Percentiles rank a stretch among this genome's conserved stretches.
phyloP scores from a whole-genome alignment of 345 rosid species.

The Abelmoschus esculentus region DNA sequence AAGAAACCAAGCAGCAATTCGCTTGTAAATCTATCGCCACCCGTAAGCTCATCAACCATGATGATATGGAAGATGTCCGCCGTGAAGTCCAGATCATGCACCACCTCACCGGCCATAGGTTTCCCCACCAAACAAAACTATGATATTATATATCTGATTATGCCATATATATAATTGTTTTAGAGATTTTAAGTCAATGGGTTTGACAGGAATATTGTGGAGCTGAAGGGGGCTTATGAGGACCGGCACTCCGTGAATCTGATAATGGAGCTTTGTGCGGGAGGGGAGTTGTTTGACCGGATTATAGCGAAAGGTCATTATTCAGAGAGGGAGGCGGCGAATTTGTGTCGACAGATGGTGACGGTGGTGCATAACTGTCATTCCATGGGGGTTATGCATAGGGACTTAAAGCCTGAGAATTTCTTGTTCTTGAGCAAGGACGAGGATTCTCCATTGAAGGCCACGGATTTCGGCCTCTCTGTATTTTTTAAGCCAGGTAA shows the following conservation, averaged over 20 bases:
- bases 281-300: constrained; percentile 93
- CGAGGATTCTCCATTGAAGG: constrained; percentile 83
- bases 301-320: constrained; percentile 85
- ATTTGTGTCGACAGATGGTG: constrained; percentile 77
- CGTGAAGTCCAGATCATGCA: constrained; percentile 99
- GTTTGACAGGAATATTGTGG: constrained; percentile 64
- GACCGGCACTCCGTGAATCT: constrained; percentile 74
- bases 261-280: constrained; percentile 86
- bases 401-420: constrained; percentile 93
- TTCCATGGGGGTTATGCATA: constrained; percentile 90
- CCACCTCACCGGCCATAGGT: constrained; percentile 92
- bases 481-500: constrained; percentile 37
- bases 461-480: constrained; percentile 83
- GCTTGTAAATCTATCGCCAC: constrained; percentile 92
- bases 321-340: constrained; percentile 84
- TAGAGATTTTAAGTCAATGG: not conserved
- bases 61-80: constrained; percentile 82
- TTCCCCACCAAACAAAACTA: not conserved
- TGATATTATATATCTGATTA: not conserved
- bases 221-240: constrained; percentile 85
- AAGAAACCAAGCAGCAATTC: constrained; percentile 50
- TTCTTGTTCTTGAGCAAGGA: constrained; percentile 57
- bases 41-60: constrained; percentile 66
- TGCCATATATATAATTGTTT: not conserved
- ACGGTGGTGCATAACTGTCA: constrained; percentile 87